Conservation (phyloP, 2,329 filamentous ascomycete species). For the Aspergillus sp. region DNA sequence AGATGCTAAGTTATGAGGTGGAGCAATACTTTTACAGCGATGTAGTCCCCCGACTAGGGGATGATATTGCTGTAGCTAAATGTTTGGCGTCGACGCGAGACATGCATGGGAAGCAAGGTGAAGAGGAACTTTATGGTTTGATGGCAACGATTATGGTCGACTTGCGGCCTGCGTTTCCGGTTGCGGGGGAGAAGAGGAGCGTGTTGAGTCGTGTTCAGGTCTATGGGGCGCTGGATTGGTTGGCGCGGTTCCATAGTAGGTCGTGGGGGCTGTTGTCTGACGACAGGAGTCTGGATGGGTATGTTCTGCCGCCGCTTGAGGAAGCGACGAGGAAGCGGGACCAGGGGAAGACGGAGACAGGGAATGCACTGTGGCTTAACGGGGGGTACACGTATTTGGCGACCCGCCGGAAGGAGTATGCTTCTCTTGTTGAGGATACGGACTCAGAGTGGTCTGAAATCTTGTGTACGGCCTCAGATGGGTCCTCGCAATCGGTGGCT, state of each 20-base stretch:
- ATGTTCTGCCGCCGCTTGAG: constrained; percentile 55
- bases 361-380: constrained; percentile 58
- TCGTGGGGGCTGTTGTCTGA: constrained; percentile 47
- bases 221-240: constrained; percentile 60
- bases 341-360: constrained; percentile 12
- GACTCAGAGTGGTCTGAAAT: constrained; percentile 58
- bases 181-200: constrained; percentile 48
- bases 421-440: constrained; percentile 47
- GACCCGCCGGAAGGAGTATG: constrained; percentile 61
- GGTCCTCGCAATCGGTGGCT: constrained; percentile 42
- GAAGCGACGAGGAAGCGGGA: constrained; percentile 45
- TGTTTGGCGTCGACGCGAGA: constrained; percentile 51
- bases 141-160: constrained; percentile 62
- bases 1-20: constrained; percentile 67
- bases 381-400: constrained; percentile 70
- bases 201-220: constrained; percentile 53
- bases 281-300: constrained; percentile 28
- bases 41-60: constrained; percentile 53
- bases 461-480: constrained; percentile 46
- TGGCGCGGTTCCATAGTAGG: constrained; percentile 61
- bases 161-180: constrained; percentile 54
- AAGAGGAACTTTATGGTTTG: constrained; percentile 32
- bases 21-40: constrained; percentile 66
- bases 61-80: constrained; percentile 51
- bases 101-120: constrained; percentile 25